A percentile compares a stretch with the other conserved stretches of the same genome.
phyloP scores from a whole-genome alignment of 306 rosid genomes.

The Myrica gale region DNA sequence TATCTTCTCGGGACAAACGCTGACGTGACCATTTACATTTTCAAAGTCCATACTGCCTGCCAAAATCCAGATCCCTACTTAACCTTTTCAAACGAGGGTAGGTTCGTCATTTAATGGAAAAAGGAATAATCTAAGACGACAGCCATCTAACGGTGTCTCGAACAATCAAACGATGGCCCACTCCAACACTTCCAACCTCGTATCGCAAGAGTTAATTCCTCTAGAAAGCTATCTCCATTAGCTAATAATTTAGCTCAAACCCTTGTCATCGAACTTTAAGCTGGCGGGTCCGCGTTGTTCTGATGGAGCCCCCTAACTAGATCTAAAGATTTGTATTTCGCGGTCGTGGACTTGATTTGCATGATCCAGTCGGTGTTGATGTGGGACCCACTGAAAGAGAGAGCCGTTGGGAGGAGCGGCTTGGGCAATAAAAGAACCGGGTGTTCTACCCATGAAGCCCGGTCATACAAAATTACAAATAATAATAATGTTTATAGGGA shows the following conservation, averaged over 20 bases:
- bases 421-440: conserved; percentile 38
- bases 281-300: neutral
- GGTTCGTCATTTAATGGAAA: neutral
- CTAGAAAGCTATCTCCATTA: neutral
- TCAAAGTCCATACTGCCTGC: neutral
- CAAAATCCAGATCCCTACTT: neutral
- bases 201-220: neutral
- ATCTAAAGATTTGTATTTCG: too few species aligned
- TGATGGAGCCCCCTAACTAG: neutral
- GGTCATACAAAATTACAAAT: conserved; percentile 19
- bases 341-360: neutral
- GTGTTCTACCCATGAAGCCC: conserved; percentile 24
- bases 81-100: neutral
- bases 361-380: neutral
- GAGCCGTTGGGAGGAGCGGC: conserved; percentile 64
- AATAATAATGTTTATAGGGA: neutral
- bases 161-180: neutral
- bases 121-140: neutral
- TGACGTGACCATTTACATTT: conserved; percentile 5
- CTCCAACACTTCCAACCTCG: conserved; percentile 1
- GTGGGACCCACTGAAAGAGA: conserved; percentile 39
- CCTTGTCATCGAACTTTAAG: neutral
- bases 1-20: too few species aligned
- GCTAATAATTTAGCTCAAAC: neutral
- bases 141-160: neutral